Percentiles rank a stretch among this genome's conserved stretches.
Conservation (phyloP, 257 asterid species). For the Nicotiana noctiflora region DNA sequence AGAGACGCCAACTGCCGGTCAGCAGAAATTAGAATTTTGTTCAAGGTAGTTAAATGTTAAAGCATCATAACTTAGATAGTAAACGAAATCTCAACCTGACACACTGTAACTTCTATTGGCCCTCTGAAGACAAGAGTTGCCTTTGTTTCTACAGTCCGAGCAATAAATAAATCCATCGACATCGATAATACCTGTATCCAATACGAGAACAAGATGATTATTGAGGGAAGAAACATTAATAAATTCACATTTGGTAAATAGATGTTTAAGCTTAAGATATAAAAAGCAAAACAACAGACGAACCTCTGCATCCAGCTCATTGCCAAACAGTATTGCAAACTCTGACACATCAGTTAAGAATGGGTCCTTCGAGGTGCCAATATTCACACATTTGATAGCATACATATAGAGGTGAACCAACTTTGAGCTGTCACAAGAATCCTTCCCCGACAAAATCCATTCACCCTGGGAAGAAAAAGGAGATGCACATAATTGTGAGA, state of each 20-base stretch:
- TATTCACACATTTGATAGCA: constrained; percentile 58
- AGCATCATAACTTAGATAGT: constrained; percentile 8
- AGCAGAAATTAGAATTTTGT: constrained; percentile 15
- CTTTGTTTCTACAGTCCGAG: constrained; percentile 77
- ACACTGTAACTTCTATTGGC: constrained; percentile 47
- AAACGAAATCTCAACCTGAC: constrained; percentile 51
- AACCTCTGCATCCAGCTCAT: constrained; percentile 92
- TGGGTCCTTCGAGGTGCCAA: constrained; percentile 81
- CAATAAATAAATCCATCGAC: constrained; percentile 90
- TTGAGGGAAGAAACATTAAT: neutral
- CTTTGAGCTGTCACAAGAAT: constrained; percentile 41
- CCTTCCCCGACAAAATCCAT: constrained; percentile 75
- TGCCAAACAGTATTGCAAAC: constrained; percentile 84
- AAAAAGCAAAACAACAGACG: neutral
- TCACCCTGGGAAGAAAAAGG: constrained; percentile 55
- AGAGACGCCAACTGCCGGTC: constrained; percentile 56
- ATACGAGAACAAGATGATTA: neutral
- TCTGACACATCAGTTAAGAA: constrained; percentile 78
- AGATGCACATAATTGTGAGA: neutral
- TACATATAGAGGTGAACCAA: constrained; percentile 61
- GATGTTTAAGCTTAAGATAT: neutral
- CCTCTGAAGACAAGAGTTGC: constrained; percentile 70
- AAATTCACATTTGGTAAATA: neutral
- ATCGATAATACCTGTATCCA: constrained; percentile 68
- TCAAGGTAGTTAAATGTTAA: constrained; percentile 13